These are phyloP conservation scores for Sanguinoderma infundibulare DNA, from an alignment of 1,284 basidiomycete genomes.

Conservation along the genomic window DNA sequence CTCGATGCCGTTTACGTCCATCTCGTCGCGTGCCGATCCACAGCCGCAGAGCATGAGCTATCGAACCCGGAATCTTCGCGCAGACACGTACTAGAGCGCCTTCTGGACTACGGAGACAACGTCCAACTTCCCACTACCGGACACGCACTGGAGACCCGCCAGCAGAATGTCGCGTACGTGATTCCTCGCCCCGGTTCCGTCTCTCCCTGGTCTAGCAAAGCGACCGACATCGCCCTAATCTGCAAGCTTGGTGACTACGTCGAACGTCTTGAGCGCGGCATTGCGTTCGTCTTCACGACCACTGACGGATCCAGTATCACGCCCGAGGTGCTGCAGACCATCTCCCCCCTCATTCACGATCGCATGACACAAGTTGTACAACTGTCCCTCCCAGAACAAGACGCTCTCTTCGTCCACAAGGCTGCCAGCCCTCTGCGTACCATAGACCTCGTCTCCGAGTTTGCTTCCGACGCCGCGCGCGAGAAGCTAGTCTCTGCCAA, in stretches of 20 bases:
- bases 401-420: constrained; percentile 74
- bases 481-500: constrained; percentile 81
- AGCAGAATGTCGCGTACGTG: constrained; percentile 70
- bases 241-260: constrained; percentile 80
- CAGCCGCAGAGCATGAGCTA: constrained; percentile 54
- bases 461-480: constrained; percentile 43
- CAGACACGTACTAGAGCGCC: constrained; percentile 65
- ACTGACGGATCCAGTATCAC: constrained; percentile 45
- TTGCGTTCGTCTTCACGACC: constrained; percentile 73
- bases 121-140: constrained; percentile 53
- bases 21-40: constrained; percentile 71
- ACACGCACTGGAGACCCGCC: constrained; percentile 41
- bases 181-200: constrained; percentile 83
- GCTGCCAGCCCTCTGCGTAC: constrained; percentile 72
- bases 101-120: constrained; percentile 91
- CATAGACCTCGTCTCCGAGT: constrained; percentile 56
- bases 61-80: constrained; percentile 47
- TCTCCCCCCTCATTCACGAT: constrained; percentile 83
- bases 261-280: constrained; percentile 85
- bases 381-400: constrained; percentile 60
- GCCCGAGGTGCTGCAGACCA: constrained; percentile 45
- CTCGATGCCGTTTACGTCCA: constrained; percentile 91
- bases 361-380: constrained; percentile 92
- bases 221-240: constrained; percentile 91
- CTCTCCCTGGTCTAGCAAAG: constrained; percentile 97